Evolutionary conservation across 371 early-diverging fungal genomes (phyloP), one percentile per base, ranked within the genome.

Genomic region (Dentiscutata heterogama): DNA sequence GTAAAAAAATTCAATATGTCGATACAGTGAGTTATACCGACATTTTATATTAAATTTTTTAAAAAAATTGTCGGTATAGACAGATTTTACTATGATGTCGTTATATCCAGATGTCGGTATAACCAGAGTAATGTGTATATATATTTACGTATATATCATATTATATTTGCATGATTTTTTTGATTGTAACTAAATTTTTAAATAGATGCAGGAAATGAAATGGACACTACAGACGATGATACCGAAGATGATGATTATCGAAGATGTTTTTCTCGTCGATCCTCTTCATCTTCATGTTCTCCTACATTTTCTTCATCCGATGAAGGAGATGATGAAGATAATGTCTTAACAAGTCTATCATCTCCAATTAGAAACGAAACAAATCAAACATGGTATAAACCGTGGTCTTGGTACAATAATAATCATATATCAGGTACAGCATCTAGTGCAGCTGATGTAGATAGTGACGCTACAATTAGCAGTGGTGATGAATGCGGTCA

Each of bases 351-450:
- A 13, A 71, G 25, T 42, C n/a, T 39, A 42, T 71, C 71, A 25
- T 22, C 25, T 13, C n/a, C 61, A 13, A 61, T 11, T 11, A 71
- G 71, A 46, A n/a, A 27, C 31, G 74, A 71, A 71, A 71, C 51
- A 27, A 53, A 73, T 73, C 74, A 73, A 54, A 29, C 27, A 18
- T 73, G 74, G 74, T 73, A 31, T 73, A 73, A 54, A 73, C 74
- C 56, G 31, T 73, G 74, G 74, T 29, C 74, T 54, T 73, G 74
- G 74, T 73, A 73, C 18, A 50, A 39, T 25, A 20, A 27, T 29
- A 39, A 50, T 50, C 25, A 71, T 71, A 11, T 46, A 27, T n/a
- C 50, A 50, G 50, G 46, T 27, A 46, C 50, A 25, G 20, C 71
- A 22, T 42, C 71, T 71, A 50, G 42, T 46, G 39, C 22, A 13